Evolutionary conservation across 495 filamentous ascomycete genomes (phyloP).

Genomic region (Astrothelium subdiscretum): DNA sequence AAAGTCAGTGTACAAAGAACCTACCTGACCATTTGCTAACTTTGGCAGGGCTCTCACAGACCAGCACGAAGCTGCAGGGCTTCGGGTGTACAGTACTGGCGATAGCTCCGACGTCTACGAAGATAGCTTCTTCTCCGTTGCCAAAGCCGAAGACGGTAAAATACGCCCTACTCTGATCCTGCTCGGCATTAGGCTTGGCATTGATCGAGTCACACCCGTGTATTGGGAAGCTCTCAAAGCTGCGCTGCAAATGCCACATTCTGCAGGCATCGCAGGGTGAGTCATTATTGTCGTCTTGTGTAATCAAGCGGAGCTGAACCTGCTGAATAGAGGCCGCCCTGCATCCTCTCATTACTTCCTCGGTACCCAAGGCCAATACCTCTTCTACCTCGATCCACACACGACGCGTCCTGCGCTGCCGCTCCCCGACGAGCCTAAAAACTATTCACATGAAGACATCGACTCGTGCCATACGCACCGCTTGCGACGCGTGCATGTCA

Average conservation of each 20-base stretch:
- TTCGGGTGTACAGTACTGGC: conserved; percentile 79
- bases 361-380: conserved; percentile 74
- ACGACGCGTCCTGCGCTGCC: conserved; percentile 58
- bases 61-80: conserved; percentile 39
- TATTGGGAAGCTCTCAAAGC: conserved; percentile 85
- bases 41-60: conserved; percentile 57
- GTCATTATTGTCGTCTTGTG: conserved; percentile 17
- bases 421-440: conserved; percentile 29
- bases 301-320: neutral
- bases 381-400: conserved; percentile 97
- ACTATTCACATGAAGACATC: conserved; percentile 60
- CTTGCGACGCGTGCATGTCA: conserved; percentile 66
- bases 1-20: conserved; percentile 48
- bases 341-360: conserved; percentile 95
- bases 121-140: conserved; percentile 67
- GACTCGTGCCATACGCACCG: conserved; percentile 80
- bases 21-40: neutral
- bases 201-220: conserved; percentile 82
- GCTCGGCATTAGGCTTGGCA: conserved; percentile 77
- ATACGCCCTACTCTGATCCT: conserved; percentile 83
- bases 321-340: conserved; percentile 60
- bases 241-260: conserved; percentile 72
- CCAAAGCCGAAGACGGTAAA: conserved; percentile 45
- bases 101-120: conserved; percentile 89
- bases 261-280: conserved; percentile 91